Percentiles rank a stretch among this genome's conserved stretches.
phyloP scores from a whole-genome alignment of 2,329 filamentous ascomycete species.

The Cercospora sojina region DNA sequence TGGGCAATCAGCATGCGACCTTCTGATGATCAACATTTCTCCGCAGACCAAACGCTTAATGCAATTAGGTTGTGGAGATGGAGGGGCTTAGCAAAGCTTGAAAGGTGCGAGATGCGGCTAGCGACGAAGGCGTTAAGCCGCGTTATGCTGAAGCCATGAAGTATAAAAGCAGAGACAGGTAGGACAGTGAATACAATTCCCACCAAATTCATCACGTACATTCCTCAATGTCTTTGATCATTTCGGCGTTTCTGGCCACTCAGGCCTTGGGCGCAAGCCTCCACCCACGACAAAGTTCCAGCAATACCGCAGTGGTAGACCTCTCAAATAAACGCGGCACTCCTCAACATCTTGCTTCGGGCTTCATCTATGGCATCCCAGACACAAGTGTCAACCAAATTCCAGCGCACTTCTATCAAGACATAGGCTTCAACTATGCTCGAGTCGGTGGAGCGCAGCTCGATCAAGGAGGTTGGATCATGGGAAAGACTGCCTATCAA shows the following conservation, averaged over 20 bases:
- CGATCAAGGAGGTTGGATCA: conserved; percentile 42
- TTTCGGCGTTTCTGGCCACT: not conserved
- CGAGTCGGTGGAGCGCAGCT: conserved; percentile 47
- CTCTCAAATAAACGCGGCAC: conserved; percentile 37
- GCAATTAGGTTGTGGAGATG: not conserved
- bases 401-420: conserved; percentile 42
- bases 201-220: not conserved
- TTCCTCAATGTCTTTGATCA: not conserved
- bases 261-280: conserved; percentile 10
- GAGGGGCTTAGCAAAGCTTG: not conserved
- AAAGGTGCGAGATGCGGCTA: not conserved
- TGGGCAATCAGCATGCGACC: not conserved
- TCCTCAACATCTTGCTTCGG: conserved; percentile 42
- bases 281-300: conserved; percentile 19
- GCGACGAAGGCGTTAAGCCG: too few relatives aligned
- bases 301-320: conserved; percentile 33
- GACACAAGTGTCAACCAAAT: conserved; percentile 39
- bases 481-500: conserved; percentile 34
- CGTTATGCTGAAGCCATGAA: not conserved
- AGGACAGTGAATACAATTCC: not conserved
- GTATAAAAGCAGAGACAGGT: not conserved
- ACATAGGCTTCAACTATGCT: conserved; percentile 45
- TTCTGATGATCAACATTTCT: not conserved
- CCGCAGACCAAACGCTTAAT: not conserved
- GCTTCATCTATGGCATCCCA: conserved; percentile 46